These are phyloP conservation scores for Yueomyces sinensis DNA, from an alignment of 805 yeast species.

Conservation along the genomic window DNA sequence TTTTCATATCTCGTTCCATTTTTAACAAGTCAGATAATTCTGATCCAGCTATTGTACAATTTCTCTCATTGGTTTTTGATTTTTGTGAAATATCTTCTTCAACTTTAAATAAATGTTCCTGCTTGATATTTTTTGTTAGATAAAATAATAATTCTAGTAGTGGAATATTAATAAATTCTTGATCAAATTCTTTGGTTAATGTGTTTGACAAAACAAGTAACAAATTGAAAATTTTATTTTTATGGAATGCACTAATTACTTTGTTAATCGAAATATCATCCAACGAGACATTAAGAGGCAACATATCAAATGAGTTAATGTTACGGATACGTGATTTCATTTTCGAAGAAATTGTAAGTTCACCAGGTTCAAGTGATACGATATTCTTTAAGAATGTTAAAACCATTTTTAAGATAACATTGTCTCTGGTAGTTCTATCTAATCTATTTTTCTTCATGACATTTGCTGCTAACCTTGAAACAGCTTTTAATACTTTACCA, in stretches of 20 bases:
- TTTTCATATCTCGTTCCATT: conserved; percentile 45
- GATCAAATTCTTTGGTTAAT: conserved; percentile 50
- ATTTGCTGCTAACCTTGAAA: conserved; percentile 55
- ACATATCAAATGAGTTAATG: conserved; percentile 14
- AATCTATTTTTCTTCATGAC: conserved; percentile 36
- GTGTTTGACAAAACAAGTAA: conserved; percentile 59
- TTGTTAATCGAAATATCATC: conserved; percentile 60
- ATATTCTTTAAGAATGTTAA: conserved; percentile 66
- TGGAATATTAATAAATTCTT: conserved; percentile 43
- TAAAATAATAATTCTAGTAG: conserved; percentile 59
- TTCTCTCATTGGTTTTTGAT: neutral
- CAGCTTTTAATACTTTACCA: conserved; percentile 56
- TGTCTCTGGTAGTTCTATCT: conserved; percentile 59
- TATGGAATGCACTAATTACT: conserved; percentile 44
- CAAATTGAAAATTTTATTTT: conserved; percentile 61
- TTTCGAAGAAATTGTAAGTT: conserved; percentile 33
- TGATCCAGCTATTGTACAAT: conserved; percentile 25
- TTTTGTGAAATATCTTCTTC: neutral
- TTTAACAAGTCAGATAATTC: conserved; percentile 39
- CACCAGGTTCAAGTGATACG: conserved; percentile 64
- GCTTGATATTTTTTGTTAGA: conserved; percentile 44
- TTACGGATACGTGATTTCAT: conserved; percentile 23
- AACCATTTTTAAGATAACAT: conserved; percentile 57
- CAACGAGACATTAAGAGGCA: conserved; percentile 43
- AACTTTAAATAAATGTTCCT: conserved; percentile 7